Evolutionary conservation across 1,139 yeast genomes (phyloP).

Genomic region (Chernovozyma aurita): DNA sequence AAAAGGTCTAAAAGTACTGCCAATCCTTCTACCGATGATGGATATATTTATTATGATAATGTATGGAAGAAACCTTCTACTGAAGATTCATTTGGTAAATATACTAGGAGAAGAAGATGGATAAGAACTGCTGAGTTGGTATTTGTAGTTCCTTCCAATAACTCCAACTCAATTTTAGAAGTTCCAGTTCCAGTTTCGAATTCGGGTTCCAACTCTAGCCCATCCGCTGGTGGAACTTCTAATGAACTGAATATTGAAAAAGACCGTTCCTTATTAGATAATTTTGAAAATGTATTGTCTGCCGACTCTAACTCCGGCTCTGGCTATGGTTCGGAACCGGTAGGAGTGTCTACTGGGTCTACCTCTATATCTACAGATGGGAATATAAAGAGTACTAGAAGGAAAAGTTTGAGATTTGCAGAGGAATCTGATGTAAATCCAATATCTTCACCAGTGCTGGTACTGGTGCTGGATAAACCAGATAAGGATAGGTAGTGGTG

Average conservation of each 20-base stretch:
- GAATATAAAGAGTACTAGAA: conserved; percentile 14
- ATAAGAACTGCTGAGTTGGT: conserved; percentile 88
- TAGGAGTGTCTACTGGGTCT: neutral
- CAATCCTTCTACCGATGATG: conserved; percentile 77
- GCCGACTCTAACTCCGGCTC: neutral
- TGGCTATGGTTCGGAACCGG: neutral
- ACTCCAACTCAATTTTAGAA: neutral
- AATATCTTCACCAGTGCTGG: neutral
- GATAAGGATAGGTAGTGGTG: neutral
- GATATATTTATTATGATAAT: conserved; percentile 83
- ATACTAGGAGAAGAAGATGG: conserved; percentile 95
- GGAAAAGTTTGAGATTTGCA: conserved; percentile 40
- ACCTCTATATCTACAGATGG: neutral
- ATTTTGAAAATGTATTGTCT: neutral
- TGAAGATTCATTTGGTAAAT: conserved; percentile 84
- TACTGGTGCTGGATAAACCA: neutral
- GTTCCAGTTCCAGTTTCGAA: no score
- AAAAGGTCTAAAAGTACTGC: conserved; percentile 67
- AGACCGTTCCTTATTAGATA: neutral
- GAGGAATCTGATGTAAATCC: conserved; percentile 13
- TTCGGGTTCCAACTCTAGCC: neutral
- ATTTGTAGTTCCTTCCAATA: conserved; percentile 19
- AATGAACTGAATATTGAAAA: neutral
- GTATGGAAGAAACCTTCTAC: conserved; percentile 91
- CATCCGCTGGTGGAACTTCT: neutral